Conservation (phyloP, 1,139 yeast genomes). For the Candida sanyaensis region DNA sequence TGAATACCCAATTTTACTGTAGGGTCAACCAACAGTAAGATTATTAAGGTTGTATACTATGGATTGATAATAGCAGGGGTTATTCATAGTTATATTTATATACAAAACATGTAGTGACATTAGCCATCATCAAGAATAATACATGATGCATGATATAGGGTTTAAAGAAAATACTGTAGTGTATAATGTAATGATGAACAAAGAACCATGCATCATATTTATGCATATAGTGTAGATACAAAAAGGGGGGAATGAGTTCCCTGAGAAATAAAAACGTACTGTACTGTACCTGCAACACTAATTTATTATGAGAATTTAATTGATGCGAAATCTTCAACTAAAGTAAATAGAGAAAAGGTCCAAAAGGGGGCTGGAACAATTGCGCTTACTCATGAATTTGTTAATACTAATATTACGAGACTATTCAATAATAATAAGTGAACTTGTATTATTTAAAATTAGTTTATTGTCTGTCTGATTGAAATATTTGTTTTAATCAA, state of each 20-base stretch:
- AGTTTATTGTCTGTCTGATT: background rate
- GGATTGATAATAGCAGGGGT: constrained; percentile 44
- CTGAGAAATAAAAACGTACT: too few species aligned
- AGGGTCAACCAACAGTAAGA: constrained; percentile 17
- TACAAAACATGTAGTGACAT: constrained; percentile 1
- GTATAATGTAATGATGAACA: background rate
- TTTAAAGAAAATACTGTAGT: background rate
- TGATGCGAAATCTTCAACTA: too few species aligned
- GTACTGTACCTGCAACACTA: too few species aligned
- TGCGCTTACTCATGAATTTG: too few species aligned
- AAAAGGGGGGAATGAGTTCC: too few species aligned
- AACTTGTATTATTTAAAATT: too few species aligned
- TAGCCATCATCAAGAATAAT: background rate
- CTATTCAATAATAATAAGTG: too few species aligned
- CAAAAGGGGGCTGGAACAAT: too few species aligned
- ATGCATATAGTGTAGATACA: background rate
- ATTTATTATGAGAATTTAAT: too few species aligned
- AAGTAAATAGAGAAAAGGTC: too few species aligned
- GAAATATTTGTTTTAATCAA: background rate
- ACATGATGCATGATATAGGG: background rate
- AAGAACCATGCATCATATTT: background rate
- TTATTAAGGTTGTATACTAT: constrained; percentile 35
- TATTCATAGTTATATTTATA: constrained; percentile 5
- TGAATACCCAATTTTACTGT: constrained; percentile 59
- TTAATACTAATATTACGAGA: too few species aligned